Evolutionary conservation across 192 early-diverging fungal species (phyloP).

Genomic region (Tieghemiomyces parasiticus): DNA sequence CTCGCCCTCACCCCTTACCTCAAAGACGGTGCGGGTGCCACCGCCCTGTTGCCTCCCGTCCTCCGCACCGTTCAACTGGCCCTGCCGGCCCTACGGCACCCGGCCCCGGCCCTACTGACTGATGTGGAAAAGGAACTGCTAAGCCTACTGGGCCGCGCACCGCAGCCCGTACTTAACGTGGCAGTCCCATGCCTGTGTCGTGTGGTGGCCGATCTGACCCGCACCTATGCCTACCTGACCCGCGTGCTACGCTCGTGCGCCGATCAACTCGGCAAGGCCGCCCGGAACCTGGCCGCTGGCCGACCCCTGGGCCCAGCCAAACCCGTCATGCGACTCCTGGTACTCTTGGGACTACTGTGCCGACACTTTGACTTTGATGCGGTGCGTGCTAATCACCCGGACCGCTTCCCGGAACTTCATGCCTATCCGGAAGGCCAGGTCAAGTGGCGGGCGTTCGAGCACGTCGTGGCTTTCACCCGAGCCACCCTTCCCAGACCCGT

Average conservation of each 20-base stretch:
- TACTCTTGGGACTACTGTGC: constrained; percentile 54
- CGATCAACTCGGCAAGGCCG: constrained; percentile 34
- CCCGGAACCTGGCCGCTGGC: constrained; percentile 19
- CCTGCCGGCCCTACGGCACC: constrained; percentile 28
- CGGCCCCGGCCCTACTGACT: constrained; percentile 34
- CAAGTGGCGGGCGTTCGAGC: constrained; percentile 20
- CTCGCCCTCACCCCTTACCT: constrained; percentile 43
- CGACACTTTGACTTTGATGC: constrained; percentile 73
- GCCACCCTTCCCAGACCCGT: constrained; percentile 18
- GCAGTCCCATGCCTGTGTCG: constrained; percentile 59
- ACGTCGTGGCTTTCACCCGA: constrained; percentile 27
- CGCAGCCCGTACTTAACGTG: constrained; percentile 43
- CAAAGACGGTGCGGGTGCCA: constrained; percentile 25
- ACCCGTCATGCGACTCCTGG: constrained; percentile 48
- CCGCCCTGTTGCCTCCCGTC: constrained; percentile 29
- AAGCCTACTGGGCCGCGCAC: constrained; percentile 33
- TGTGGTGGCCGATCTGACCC: constrained; percentile 43
- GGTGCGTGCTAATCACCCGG: constrained; percentile 19
- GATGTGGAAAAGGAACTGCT: constrained; percentile 46
- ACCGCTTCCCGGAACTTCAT: constrained; percentile 23
- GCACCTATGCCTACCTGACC: constrained; percentile 10
- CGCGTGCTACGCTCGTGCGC: constrained; percentile 21
- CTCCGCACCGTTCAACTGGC: constrained; percentile 37
- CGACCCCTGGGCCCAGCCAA: constrained; percentile 19
- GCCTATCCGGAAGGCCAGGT: constrained; percentile 14